Conservation (phyloP, 371 early-diverging fungal genomes). For the Mucor lusitanicus region DNA sequence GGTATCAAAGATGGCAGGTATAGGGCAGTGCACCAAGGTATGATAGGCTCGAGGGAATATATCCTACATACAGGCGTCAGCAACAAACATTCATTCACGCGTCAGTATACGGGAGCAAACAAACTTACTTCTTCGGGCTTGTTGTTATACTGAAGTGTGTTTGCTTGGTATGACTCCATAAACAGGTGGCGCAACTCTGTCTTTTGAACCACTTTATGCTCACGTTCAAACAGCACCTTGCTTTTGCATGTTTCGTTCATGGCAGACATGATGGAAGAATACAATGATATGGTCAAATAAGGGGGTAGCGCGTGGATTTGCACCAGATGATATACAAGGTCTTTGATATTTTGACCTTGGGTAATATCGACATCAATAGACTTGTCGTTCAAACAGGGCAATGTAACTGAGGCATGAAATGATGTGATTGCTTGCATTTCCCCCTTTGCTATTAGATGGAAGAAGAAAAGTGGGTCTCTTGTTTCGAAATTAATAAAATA, state of each 20-base stretch:
- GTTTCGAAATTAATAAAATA: not conserved
- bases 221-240: not conserved
- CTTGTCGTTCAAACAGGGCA: constrained; percentile 8
- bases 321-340: constrained; percentile 41
- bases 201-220: not conserved
- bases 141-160: constrained; percentile 43
- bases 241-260: constrained; percentile 28
- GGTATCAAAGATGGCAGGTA: constrained; percentile 65
- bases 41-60: constrained; percentile 75
- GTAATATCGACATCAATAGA: constrained; percentile 17
- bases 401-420: constrained; percentile 4
- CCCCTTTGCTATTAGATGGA: not conserved
- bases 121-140: constrained; percentile 51
- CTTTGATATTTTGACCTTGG: constrained; percentile 47
- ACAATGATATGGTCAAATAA: constrained; percentile 45
- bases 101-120: not conserved
- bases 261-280: constrained; percentile 39
- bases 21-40: constrained; percentile 65
- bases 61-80: constrained; percentile 44
- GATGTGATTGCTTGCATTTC: constrained; percentile 11
- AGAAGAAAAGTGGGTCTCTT: not conserved
- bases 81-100: not conserved
- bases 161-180: constrained; percentile 17
- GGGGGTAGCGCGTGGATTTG: constrained; percentile 43
- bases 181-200: constrained; percentile 16